phyloP scores from a whole-genome alignment of 148 eudicot genomes.

The Rheum nobile region DNA sequence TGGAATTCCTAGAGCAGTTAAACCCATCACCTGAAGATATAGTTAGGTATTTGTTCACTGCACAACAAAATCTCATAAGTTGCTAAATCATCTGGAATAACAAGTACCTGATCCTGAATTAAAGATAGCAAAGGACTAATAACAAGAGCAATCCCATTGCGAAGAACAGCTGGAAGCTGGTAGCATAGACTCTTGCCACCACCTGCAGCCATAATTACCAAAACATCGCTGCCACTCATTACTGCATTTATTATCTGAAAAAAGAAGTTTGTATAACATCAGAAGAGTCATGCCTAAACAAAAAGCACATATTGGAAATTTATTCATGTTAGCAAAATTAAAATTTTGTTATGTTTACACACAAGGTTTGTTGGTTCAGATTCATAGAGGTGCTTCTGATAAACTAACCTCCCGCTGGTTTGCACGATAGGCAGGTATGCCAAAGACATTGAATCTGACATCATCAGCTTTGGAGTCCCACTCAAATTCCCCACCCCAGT shows the following conservation, averaged over 20 bases:
- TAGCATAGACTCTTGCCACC: constrained; percentile 99
- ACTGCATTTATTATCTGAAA: constrained; percentile 78
- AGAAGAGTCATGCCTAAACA: not conserved
- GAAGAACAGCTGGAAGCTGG: constrained; percentile 95
- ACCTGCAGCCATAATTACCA: constrained; percentile 99
- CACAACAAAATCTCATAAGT: not conserved
- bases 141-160: constrained; percentile 73
- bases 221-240: constrained; percentile 87
- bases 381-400: not conserved
- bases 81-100: constrained; percentile 3
- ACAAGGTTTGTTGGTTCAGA: too few relatives aligned
- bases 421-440: constrained; percentile 79
- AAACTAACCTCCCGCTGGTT: constrained; percentile 87
- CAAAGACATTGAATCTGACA: constrained; percentile 69
- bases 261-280: not conserved
- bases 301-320: too few relatives aligned
- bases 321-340: too few relatives aligned
- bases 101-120: constrained; percentile 91
- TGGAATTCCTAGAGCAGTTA: constrained; percentile 85
- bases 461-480: constrained; percentile 92
- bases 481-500: constrained; percentile 71
- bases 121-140: constrained; percentile 97
- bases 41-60: constrained; percentile 7
- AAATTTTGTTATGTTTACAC: not conserved
- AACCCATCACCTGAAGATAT: constrained; percentile 79